Evolutionary conservation across 2,329 filamentous ascomycete genomes (phyloP), one percentile per base, ranked within the genome.

Genomic region (Lecanicillium sp.): DNA sequence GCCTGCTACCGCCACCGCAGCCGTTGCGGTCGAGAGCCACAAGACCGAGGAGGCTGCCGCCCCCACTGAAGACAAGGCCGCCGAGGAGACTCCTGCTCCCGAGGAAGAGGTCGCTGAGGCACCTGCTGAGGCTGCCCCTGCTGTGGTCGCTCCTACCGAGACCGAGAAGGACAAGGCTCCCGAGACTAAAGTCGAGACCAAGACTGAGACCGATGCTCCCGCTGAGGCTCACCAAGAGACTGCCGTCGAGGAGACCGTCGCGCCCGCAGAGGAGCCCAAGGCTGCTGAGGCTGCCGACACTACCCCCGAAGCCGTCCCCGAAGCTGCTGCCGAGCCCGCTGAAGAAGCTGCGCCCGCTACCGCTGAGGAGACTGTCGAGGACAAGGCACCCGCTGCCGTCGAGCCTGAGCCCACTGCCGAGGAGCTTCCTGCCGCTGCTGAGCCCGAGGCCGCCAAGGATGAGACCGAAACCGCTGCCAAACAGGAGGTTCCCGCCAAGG

Each of bases 321-420:
- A 48, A 20, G 29, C 37, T 42, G 49, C 59, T 15, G 44, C 58
- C 51, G 60, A 48, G 37, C 12, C 35, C 15, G 29, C 37, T 42
- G 49, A 58, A 20, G 44, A 58, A 52, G 60, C 40, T 27, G 35
- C 35, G 5, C 20, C 23, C 19, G 36, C 37, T 24, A n/a, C n/a
- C 30, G 24, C 20, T 17, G 49, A 26, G 23, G n/a, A n/a, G n/a
- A n/a, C 29, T 20, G 15, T 19, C 17, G 24, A 37, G 33, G 43
- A 24, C 10, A 12, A 33, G 30, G 21, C 2, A 3, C 12, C 30
- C 12, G 20, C 8, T 49, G 38, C 24, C 17, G 29, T 7, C 15
- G 50, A 24, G 47, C 12, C 24, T 43, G 38, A n/a, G 33, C 14
- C 40, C 21, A 23, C 44, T 10, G 24, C 19, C 26, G 40, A 43